Evolutionary conservation across 2,329 filamentous ascomycete genomes (phyloP), one percentile per base, ranked within the genome.

Genomic region (Dendrostoma leiphaemia): DNA sequence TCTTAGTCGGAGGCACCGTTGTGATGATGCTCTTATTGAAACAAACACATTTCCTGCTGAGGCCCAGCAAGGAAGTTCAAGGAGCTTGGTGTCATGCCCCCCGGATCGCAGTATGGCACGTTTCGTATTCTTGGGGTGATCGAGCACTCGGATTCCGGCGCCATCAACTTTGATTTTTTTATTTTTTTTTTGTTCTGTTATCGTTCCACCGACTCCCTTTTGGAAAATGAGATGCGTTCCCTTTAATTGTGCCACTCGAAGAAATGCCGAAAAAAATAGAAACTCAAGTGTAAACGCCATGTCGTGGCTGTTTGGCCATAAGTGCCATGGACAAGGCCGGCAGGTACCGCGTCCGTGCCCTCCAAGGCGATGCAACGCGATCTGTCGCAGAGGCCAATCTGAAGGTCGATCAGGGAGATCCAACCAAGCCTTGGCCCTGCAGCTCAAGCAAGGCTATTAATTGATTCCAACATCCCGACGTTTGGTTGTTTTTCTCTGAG

Each of bases 351-450:
- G 56, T 58, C 53, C 55, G 58, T 58, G 57, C n/a, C n/a, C n/a
- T 62, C 56, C 61, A 59, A 60, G 51, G 41, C 49, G 57, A 61
- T 65, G 63, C 54, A 62, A 65, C 64, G 57, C 38, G 28, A 46
- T 28, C 48, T 38, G 64, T 67, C 61, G 62, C 64, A 67, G 59
- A 61, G 56, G 59, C 51, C 51, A 46, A 54, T 58, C 57, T 48
- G 59, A 58, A 54, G 59, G 64, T 67, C 59, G 62, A 64, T 62
- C 51, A 61, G 54, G 49, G 35, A 40, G 35, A 38, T 28, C 32
- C 29, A 32, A 53, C 31, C 29, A 34, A 31, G 44, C 41, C 44
- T 35, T 51, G 48, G 35, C 43, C 44, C 26, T 51, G 51, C 10
- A 21, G 29, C 53, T 38, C 53, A 19, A 48, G 21, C 19, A 41